Conservation (phyloP, 2,329 filamentous ascomycete genomes). For the Talaromyces sp. region DNA sequence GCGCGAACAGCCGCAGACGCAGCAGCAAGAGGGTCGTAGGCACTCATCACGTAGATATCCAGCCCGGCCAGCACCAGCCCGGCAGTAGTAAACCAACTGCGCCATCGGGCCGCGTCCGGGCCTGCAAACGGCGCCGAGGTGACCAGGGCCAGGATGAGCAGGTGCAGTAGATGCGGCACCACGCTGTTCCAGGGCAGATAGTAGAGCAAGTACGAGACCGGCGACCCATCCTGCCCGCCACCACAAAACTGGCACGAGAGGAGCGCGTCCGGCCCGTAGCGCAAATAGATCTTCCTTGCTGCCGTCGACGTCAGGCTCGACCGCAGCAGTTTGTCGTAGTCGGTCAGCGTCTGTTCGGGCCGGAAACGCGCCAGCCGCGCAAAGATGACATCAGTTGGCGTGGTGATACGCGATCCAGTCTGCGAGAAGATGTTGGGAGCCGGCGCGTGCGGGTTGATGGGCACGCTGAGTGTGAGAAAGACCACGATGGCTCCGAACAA, state of each 20-base stretch:
- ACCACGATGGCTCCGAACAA: conserved; percentile 50
- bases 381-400: conserved; percentile 79
- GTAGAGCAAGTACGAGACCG: conserved; percentile 71
- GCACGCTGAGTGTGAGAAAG: conserved; percentile 59
- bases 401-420: conserved; percentile 78
- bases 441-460: conserved; percentile 55
- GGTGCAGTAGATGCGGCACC: conserved; percentile 73
- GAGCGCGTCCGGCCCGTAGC: conserved; percentile 71
- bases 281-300: conserved; percentile 73
- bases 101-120: conserved; percentile 61
- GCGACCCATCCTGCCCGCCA: conserved; percentile 50
- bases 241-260: conserved; percentile 76
- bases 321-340: conserved; percentile 60
- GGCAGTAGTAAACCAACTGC: conserved; percentile 62
- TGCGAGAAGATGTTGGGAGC: conserved; percentile 65
- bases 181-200: conserved; percentile 64
- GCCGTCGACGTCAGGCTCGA: conserved; percentile 65
- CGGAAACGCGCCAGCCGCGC: conserved; percentile 56
- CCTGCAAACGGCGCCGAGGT: conserved; percentile 67
- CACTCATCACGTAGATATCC: conserved; percentile 62
- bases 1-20: conserved; percentile 60
- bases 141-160: conserved; percentile 64
- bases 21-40: conserved; percentile 53
- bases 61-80: conserved; percentile 54
- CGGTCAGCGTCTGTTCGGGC: conserved; percentile 37